Evolutionary conservation across 2,329 filamentous ascomycete genomes (phyloP).

Genomic region (Beauveria medogensis): DNA sequence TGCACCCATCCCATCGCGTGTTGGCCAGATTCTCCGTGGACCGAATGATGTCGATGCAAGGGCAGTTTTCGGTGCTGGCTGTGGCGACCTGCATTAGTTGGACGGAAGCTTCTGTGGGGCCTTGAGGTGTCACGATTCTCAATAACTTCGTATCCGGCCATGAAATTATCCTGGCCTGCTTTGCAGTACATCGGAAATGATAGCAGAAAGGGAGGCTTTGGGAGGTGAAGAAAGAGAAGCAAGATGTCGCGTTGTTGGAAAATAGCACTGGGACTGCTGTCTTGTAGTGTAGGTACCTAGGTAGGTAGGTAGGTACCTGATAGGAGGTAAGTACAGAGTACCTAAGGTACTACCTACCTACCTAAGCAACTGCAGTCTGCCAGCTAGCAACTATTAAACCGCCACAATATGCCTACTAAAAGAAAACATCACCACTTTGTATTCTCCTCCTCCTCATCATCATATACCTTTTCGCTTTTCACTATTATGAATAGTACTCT

Average conservation of each 20-base stretch:
- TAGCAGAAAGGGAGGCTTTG: neutral
- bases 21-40: neutral
- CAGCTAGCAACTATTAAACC: neutral
- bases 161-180: neutral
- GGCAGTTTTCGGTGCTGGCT: neutral
- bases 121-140: neutral
- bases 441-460: neutral
- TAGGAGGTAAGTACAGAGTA: neutral
- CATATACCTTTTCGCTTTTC: neutral
- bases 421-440: neutral
- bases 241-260: neutral
- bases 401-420: neutral
- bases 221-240: neutral
- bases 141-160: neutral
- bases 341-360: too few relatives aligned
- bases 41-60: neutral
- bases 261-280: neutral
- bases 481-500: neutral
- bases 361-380: neutral
- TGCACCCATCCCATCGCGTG: conserved; percentile 25
- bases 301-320: too few relatives aligned
- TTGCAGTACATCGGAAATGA: neutral
- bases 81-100: neutral
- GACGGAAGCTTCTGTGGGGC: conserved; percentile 1
- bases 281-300: neutral